Evolutionary conservation across 2,329 filamentous ascomycete species (phyloP), one percentile per base, ranked within the genome.

Genomic region (Stachybotrys elegans): DNA sequence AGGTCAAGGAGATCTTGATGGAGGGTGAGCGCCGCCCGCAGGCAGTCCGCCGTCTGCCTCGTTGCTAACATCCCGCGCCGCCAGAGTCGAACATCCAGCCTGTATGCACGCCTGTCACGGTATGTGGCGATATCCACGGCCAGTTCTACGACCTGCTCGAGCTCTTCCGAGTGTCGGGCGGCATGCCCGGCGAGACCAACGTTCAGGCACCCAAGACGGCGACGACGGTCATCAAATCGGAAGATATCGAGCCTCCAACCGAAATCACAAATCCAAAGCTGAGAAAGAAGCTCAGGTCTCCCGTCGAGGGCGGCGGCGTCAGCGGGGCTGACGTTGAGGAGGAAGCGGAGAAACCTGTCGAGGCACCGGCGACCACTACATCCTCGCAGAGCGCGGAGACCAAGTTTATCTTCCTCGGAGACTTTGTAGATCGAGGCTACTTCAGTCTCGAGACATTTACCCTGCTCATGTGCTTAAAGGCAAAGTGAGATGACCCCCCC

Each of bases 391-490:
- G 72, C 44, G 76, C 70, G 12, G 73, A 79, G 42, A 79, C 70
- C 23, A 71, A 76, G 43, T 81, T 79, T 53, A 72, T 81, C 45
- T 81, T 81, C 51, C 61, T 79, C 72, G 91, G 92, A 38, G 92
- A 98, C 67, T 98, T 96, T 67, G 92, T 98, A 53, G 93, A 98
- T 65, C 86, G 93, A 57, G 93, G 93, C 42, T 90, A 98, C 55
- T 98, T 98, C 68, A 95, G 89, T 66, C 83, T 98, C 49, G 93
- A 98, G 71, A 98, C 93, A 0, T 98, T 98, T 61, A 96, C 92
- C 32, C 78, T 98, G 40, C 83, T 98, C 48, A 90, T 98, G 71
- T 98, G 93, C 68, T 75, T 98, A 50, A 98, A 98, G 59, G 78
- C 78, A 50, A 81, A 81, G 77, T 79, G 55, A 54, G 72, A 48